Evolutionary conservation across 108 stramenopile genomes (phyloP).

Genomic region (Seminavis robusta): DNA sequence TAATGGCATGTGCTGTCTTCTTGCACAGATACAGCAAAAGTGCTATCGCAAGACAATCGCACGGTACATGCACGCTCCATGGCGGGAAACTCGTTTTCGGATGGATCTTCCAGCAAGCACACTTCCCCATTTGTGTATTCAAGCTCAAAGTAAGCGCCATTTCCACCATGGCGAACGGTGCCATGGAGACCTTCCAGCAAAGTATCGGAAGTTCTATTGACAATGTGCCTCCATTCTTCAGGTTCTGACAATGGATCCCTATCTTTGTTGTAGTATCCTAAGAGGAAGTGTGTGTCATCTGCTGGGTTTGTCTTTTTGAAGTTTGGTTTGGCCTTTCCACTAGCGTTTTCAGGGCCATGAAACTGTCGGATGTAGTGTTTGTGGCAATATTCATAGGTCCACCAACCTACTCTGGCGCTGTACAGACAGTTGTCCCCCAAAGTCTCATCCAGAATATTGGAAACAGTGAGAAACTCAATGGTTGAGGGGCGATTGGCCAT

Average conservation of each 20-base stretch:
- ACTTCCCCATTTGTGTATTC: slow-evolving; percentile 64
- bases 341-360: slow-evolving; percentile 43
- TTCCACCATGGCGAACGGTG: no score
- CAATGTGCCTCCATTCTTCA: slow-evolving; percentile 60
- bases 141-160: slow-evolving; percentile 61
- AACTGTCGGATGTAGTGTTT: slow-evolving; percentile 49
- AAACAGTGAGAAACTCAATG: no score
- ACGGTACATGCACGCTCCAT: slow-evolving; percentile 67
- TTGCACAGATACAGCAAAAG: slow-evolving; percentile 48
- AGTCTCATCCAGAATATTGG: no score
- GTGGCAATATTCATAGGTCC: slow-evolving; percentile 73
- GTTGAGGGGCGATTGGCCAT: no score
- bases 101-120: slow-evolving; percentile 67
- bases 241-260: slow-evolving; percentile 37
- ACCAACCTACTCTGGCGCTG: slow-evolving; percentile 27
- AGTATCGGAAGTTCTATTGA: slow-evolving; percentile 55
- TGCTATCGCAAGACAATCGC: slow-evolving; percentile 58
- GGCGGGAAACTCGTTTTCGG: slow-evolving; percentile 64
- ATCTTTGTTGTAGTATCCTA: slow-evolving; percentile 42
- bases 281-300: slow-evolving; percentile 46
- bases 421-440: no score
- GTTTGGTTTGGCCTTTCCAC: slow-evolving; percentile 39
- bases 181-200: no score
- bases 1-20: slow-evolving; percentile 87
- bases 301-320: not conserved